Evolutionary conservation across 2,329 filamentous ascomycete genomes (phyloP), one percentile per base, ranked within the genome.

Genomic region (Zelopaecilomyces penicillatus): DNA sequence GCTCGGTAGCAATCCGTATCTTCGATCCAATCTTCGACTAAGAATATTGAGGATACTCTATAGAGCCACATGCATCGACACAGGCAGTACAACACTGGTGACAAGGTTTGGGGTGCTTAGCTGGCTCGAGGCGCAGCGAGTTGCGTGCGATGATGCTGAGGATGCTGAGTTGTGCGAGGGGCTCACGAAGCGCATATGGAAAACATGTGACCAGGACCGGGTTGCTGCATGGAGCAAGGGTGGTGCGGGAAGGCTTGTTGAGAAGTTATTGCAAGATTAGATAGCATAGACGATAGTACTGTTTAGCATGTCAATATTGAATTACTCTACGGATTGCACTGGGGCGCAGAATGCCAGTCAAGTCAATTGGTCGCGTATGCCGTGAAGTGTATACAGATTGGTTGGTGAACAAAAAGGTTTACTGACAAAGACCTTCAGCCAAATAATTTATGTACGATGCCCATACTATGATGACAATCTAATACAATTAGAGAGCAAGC

Each of bases 31-130:
- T 11, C 67, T 83, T 11, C 78, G 80, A 47, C 78, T 76, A 43
- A 79, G 82, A 52, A 65, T 80, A 10, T 58, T 79, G 29, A 64
- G 67, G 58, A 73, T 93, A 26, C 53, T 94, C 11, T 83, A 82
- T 55, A 75, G 83, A 35, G 80, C 82, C 3, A 81, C 80, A 0
- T 74, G 73, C 38, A 76, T 90, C 30, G 75, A 81, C 30, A 81
- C 77, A 2, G 88, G 86, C 1, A 87, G 85, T 61, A 86, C 82
- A 4, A 91, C 85, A n/a, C 69, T 95, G 38, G 74, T 88, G 33
- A 94, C 88, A 1, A 73, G 89, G 45, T 82, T 83, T 37, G 87
- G 85, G 11, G 68, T 85, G 19, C 61, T 91, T 43, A 82, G 76
- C 52, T 95, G 88, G 89, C 70, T 91, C 6, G 74, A 83, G 47